Evolutionary conservation across 129 eudicot genomes (phyloP).

Genomic region (Rutidosis leptorrhynchoides): DNA sequence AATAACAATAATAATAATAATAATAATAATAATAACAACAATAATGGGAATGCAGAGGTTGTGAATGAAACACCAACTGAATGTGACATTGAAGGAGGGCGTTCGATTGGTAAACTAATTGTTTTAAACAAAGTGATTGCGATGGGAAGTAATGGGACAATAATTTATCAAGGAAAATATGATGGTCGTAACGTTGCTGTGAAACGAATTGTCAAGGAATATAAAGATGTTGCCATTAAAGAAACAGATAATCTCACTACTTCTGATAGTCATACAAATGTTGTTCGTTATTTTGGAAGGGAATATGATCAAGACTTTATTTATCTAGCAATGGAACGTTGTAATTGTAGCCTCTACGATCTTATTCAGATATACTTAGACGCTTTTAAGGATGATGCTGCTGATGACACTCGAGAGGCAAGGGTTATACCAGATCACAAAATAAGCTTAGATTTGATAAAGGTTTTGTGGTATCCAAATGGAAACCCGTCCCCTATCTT

Average conservation of each 20-base stretch:
- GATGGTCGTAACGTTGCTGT: constrained; percentile 96
- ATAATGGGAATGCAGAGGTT: constrained; percentile 28
- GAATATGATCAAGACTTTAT: constrained; percentile 90
- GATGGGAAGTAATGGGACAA: constrained; percentile 93
- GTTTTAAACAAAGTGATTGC: constrained; percentile 78
- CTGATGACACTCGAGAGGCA: constrained; percentile 30
- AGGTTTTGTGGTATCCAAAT: constrained; percentile 61
- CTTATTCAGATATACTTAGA: constrained; percentile 51
- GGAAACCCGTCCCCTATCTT: constrained; percentile 77
- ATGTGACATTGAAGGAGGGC: constrained; percentile 47
- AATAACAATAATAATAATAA: no score
- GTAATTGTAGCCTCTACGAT: constrained; percentile 79
- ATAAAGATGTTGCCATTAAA: constrained; percentile 82
- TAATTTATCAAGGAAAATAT: constrained; percentile 82
- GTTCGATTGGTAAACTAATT: constrained; percentile 72
- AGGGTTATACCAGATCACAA: constrained; percentile 39
- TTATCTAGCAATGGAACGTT: constrained; percentile 74
- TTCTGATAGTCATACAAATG: constrained; percentile 83
- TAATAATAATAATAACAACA: constrained; percentile 44
- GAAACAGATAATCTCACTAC: constrained; percentile 90
- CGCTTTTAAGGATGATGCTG: constrained; percentile 20
- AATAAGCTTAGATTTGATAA: constrained; percentile 37
- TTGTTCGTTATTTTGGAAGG: constrained; percentile 87
- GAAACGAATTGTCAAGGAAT: constrained; percentile 87
- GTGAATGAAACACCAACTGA: constrained; percentile 38